Conservation (phyloP, 225 moss, liverwort and hornwort species). For the Thuidium tamariscinum region DNA sequence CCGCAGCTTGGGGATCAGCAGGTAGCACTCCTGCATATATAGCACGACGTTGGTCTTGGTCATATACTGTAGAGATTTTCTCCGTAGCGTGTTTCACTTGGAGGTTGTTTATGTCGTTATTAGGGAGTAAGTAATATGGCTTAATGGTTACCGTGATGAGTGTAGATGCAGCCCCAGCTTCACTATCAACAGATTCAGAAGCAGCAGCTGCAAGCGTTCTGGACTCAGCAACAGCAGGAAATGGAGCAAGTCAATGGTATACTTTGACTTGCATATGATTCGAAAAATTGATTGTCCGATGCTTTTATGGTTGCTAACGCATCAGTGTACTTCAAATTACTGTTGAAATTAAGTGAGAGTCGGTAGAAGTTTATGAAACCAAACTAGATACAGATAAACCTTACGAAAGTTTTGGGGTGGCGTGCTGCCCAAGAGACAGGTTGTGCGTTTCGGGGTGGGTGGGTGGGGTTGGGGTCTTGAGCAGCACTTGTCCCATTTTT, state of each 20-base stretch:
- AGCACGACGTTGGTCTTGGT: background rate
- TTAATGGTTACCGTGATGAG: background rate
- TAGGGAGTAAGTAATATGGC: background rate
- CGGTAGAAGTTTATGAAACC: background rate
- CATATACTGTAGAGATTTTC: background rate
- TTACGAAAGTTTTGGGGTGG: background rate
- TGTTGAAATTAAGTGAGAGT: background rate
- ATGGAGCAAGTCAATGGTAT: slow-evolving; percentile 58
- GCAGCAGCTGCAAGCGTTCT: slow-evolving; percentile 42
- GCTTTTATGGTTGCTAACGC: background rate
- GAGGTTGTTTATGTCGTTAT: background rate
- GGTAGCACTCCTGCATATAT: slow-evolving; percentile 29
- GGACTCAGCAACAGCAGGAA: slow-evolving; percentile 49
- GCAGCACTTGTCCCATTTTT: background rate
- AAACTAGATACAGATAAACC: background rate
- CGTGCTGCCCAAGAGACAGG: background rate
- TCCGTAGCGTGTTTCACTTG: background rate
- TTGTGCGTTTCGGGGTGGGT: background rate
- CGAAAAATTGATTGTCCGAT: too few species aligned
- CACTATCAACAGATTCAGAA: slow-evolving; percentile 65
- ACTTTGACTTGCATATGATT: background rate
- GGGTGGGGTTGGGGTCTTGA: background rate
- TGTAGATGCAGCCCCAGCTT: slow-evolving; percentile 55
- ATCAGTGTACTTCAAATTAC: background rate
- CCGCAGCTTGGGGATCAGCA: slow-evolving; percentile 61